Percentiles rank a stretch among this genome's conserved stretches.
Evolutionary conservation across 768 basidiomycete genomes (phyloP).

Genomic region (Lactifluus volemus): DNA sequence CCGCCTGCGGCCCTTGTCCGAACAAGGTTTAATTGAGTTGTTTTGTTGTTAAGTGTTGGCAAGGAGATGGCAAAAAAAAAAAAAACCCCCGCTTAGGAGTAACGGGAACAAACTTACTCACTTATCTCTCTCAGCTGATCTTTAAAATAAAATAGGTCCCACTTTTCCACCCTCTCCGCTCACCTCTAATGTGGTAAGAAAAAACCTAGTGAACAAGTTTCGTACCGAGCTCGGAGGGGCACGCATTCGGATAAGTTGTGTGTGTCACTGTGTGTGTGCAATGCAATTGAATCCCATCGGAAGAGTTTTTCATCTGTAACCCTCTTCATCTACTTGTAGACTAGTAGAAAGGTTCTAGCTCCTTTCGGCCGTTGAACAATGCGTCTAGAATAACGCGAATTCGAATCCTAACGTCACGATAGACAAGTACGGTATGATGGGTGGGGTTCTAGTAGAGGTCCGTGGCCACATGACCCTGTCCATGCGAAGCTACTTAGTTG

Average conservation of each 20-base stretch:
- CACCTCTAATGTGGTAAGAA: no score
- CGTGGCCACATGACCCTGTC: not conserved
- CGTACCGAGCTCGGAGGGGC: not conserved
- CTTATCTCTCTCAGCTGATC: not conserved
- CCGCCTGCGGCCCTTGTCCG: not conserved
- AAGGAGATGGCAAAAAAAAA: constrained; percentile 1
- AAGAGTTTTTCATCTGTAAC: not conserved
- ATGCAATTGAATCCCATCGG: not conserved
- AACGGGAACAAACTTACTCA: not conserved
- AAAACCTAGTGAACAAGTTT: no score
- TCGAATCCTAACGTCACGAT: not conserved
- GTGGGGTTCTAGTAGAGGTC: not conserved
- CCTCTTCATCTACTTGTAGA: not conserved
- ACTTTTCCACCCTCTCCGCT: no score
- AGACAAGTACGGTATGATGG: not conserved
- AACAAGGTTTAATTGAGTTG: constrained; percentile 9
- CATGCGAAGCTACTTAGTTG: not conserved
- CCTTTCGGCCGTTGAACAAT: not conserved
- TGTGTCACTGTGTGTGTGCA: not conserved
- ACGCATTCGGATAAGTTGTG: not conserved
- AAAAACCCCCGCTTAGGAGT: not conserved
- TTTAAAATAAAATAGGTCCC: not conserved
- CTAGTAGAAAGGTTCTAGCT: not conserved
- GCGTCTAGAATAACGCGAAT: not conserved
- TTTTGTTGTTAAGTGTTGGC: not conserved